Evolutionary conservation across 1,284 basidiomycete genomes (phyloP), one percentile per base, ranked within the genome.

Genomic region (Rhodotorula sp.): DNA sequence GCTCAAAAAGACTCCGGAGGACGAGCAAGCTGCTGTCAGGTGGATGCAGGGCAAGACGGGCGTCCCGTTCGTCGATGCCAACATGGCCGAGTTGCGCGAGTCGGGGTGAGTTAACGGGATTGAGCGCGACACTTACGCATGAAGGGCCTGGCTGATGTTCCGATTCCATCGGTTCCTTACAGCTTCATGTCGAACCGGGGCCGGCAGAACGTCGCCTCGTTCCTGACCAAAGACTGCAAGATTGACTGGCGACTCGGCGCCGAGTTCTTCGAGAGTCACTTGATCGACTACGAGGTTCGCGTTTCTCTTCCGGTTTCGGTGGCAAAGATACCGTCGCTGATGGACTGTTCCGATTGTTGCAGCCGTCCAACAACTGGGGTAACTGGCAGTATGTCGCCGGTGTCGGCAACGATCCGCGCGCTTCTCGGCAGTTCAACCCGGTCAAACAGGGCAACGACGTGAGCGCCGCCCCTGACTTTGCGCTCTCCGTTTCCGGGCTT

Each of bases 161-260:
- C 8, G 46, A 31, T 23, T 46, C 4, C 21, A 21, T 49, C 48
- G 29, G 3, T 29, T 29, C 1, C 34, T 5, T 14, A 15, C 59
- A 70, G 76, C 51, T 79, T 85, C 78, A 86, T 85, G 83, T 84
- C 82, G 68, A 87, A 87, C 77, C 81, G 86, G 48, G 84, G 85
- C 5, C 81, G 86, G 34, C 86, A 87, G 78, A 87, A 87, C 76
- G 84, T 86, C 1, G 86, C 85, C 5, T 85, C 83, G 66, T 87
- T 85, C 81, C 75, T 87, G 54, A 82, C 84, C 5, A 85, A 85
- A 70, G 85, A 86, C 68, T 77, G 85, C 57, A 82, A 83, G 63
- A 80, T 83, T 29, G 86, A 87, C 76, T 87, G 86, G 86, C 79
- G 86, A 15, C 82, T 86, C 46, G 86, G 86, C 3, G 86, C 85